phyloP scores from a whole-genome alignment of 2,329 filamentous ascomycete genomes.

The Lachnellula hyalina region DNA sequence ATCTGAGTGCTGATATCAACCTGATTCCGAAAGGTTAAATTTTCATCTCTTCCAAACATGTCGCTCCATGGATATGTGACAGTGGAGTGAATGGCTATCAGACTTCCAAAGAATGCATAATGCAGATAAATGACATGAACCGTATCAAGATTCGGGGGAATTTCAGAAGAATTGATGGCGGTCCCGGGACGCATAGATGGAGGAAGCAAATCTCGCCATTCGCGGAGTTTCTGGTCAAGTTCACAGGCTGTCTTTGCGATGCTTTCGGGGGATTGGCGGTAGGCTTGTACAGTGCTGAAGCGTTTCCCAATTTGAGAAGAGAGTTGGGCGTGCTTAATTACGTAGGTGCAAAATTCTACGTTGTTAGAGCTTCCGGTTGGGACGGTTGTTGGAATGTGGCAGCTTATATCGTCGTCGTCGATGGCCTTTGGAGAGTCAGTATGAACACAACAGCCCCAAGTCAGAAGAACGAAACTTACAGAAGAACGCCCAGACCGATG shows the following conservation, averaged over 20 bases:
- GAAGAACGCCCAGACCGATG: slow-evolving; percentile 17
- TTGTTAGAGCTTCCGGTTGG: not conserved
- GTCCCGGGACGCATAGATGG: not conserved
- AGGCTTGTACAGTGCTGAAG: not conserved
- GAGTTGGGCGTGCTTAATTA: not conserved
- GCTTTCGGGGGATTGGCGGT: not conserved
- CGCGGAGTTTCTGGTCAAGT: not conserved
- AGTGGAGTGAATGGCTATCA: slow-evolving; percentile 5
- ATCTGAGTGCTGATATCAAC: not conserved
- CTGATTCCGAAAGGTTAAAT: not conserved
- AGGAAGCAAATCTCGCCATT: not conserved
- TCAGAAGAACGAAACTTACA: slow-evolving; percentile 7
- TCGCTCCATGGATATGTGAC: slow-evolving; percentile 6
- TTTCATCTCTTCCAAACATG: not conserved
- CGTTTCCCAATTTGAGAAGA: not conserved
- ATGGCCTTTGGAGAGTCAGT: slow-evolving; percentile 5
- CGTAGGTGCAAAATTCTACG: not conserved
- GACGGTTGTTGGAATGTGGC: slow-evolving; percentile 5
- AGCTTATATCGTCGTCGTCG: slow-evolving; percentile 15
- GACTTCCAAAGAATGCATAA: slow-evolving; percentile 4
- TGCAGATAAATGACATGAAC: slow-evolving; percentile 1
- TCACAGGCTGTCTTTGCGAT: not conserved
- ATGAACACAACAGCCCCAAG: no score
- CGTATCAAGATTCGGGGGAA: not conserved
- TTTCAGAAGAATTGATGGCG: not conserved